Base-by-base conservation (phyloP, 1,284 basidiomycete genomes). In the Cryptococcus wingfieldii region DNA sequence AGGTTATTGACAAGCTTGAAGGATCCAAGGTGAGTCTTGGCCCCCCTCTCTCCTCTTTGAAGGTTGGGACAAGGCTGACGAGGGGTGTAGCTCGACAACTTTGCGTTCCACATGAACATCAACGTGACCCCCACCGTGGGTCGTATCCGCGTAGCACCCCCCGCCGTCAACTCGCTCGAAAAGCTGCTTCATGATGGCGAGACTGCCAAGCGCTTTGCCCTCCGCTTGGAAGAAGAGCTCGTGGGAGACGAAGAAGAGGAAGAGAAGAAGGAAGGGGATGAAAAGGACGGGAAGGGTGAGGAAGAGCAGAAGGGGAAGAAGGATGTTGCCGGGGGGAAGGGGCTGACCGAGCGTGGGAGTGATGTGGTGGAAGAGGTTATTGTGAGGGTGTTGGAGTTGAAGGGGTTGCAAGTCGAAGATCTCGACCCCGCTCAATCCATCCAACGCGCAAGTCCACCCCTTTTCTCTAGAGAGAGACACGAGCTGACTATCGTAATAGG, bases 51-150 rank as follows among this genome's bases (percentile, higher is more conserved):
- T n/a, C n/a, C n/a, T n/a, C n/a, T n/a, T n/a, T n/a, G 2, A 13
- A 13, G 13, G 38, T 42, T 42, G 9, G 9, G 41, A 9, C 13
- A 13, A 42, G 2, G 41, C 41, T 42, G 41, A 42, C 23, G 7
- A 2, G 31, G 31, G 8, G 3, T 38, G 19, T 62, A 95, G 92
- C 89, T 96, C 69, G 90, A 93, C 74, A 88, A 87, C 53, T 94
- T 95, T 79, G 93, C 90, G 65, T 79, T 95, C 51, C 90, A 95
- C 74, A 87, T 95, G 67, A 85, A 84, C 19, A 86, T 90, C 72
- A 90, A 87, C 68, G 82, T 83, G 34, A 85, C 86, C 53, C 86
- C 90, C 14, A 88, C 90, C 73, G 82, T 84, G 51, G 87, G 86
- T 61, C 83, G 86, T 59, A 79, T 89, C 56, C 86, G 90, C 43